Base-by-base conservation (phyloP, 169 alveolate species). In the Cryptosporidium meleagridis region DNA sequence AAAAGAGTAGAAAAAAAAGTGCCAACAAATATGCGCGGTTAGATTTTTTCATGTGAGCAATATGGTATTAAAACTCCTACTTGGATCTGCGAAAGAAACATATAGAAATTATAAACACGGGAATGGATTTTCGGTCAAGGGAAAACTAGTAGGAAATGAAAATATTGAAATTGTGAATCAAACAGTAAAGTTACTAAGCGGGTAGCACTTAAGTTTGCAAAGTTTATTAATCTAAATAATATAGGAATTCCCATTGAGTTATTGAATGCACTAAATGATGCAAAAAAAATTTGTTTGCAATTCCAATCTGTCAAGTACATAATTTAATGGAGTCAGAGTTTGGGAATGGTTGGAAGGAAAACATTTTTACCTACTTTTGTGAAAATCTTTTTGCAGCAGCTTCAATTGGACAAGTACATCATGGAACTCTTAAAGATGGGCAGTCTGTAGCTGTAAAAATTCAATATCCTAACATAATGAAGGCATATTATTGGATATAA, bases 351-450 rank as follows among this genome's bases (percentile, higher is more conserved):
- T 91, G 95, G 94, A 67, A 86, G 68, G 65, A 86, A 48, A 45
- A 91, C 21, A 91, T 86, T 52, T 48, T 53, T 61, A 85, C 69
- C 18, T 91, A 91, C 16, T 67, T 67, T 67, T 21, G 48, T 67
- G 85, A 85, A 72, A 41, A 91, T 39, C 52, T 93, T 3, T 85
- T 91, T 26, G 93, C 94, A 16, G 95, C 93, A 16, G 94, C 94
- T n/a, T 85, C 93, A 41, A 92, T 93, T 53, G 93, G 95, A 1
- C 85, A 93, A 67, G 93, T 93, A 8, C 93, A 93, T 62, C 58
- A 65, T 62, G 94, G 93, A 9, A 55, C 55, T 7, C n/a, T 87
- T 3, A 75, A 86, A 45, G 69, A 69, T 48, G 92, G 89, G 7
- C 53, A 53, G 21, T 73, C 87, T 70, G 94, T 91, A 2, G 95